These are phyloP conservation scores for Picea abies DNA, from an alignment of 83 land plant species.

Conservation along the genomic window DNA sequence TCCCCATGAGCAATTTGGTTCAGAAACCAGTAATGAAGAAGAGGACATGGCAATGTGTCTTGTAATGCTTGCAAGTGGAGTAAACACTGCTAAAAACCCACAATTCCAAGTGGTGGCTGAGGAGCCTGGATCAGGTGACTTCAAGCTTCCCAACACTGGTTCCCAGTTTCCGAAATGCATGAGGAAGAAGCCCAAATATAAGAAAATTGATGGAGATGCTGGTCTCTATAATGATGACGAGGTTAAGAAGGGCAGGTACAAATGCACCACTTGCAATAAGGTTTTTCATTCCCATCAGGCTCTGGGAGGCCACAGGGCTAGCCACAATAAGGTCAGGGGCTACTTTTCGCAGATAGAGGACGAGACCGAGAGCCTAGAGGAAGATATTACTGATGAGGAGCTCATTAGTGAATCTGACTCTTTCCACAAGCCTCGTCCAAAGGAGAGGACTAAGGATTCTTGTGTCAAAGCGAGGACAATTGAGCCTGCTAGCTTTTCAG, in stretches of 20 bases:
- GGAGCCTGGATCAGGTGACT: slow-evolving; percentile 41
- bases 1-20: background rate
- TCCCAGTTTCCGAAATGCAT: background rate
- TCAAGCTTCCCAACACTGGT: background rate
- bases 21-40: background rate
- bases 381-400: slow-evolving; percentile 2
- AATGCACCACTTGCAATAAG: too few species aligned
- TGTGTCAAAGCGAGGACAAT: background rate
- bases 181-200: background rate
- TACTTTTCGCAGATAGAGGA: too few species aligned
- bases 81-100: slow-evolving; percentile 23
- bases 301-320: too few species aligned
- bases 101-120: background rate
- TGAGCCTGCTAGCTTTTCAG: background rate
- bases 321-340: too few species aligned
- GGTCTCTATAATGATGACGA: too few species aligned
- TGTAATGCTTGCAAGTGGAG: too few species aligned
- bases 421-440: background rate
- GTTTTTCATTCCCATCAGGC: too few species aligned
- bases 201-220: too few species aligned
- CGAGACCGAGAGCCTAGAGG: too few species aligned
- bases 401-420: background rate
- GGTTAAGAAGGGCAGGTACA: too few species aligned
- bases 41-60: slow-evolving; percentile 59
- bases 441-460: background rate